Base-by-base conservation (phyloP, 2,329 filamentous ascomycete genomes). In the Bretziella fagacearum region DNA sequence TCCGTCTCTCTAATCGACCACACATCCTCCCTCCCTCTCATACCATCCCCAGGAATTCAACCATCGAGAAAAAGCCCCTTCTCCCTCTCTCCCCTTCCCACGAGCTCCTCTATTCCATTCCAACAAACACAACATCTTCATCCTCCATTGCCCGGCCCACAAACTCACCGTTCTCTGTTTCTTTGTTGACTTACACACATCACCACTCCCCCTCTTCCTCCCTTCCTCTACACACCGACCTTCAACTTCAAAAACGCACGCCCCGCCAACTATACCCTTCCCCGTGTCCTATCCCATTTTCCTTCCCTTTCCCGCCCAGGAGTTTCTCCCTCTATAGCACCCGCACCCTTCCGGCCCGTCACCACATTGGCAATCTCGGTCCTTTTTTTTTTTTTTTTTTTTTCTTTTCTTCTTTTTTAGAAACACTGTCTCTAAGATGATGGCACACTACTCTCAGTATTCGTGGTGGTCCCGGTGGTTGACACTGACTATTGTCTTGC, bases 401-500 rank as follows among this genome's bases (percentile, higher is more conserved):
- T n/a, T n/a, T n/a, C n/a, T n/a, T n/a, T n/a, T n/a, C n/a, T n/a
- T n/a, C n/a, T n/a, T n/a, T n/a, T n/a, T n/a, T n/a, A n/a, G n/a
- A n/a, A n/a, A n/a, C n/a, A n/a, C n/a, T 22, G 3, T 10, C 27
- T 11, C 27, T 30, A 3, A 10, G 13, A 39, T 22, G 10, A 39
- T 22, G 18, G n/a, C n/a, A n/a, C n/a, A 13, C 35, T 5, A 22
- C 17, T 11, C 15, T 39, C 6, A 39, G 6, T 8, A 8, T 8
- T 2, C 35, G 23, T 39, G n/a, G 22, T 30, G 25, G 40, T 20
- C 32, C 10, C 15, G 26, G 26, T 20, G 20, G 8, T 29, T 43
- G 10, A 30, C 13, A 30, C 40, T 43, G 26, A 43, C 40, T 20
- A 6, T 43, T 6, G 13, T 32, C 13, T 25, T 50, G 4, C 48